phyloP scores from a whole-genome alignment of 345 rosid species.

The Aegle marmelos region DNA sequence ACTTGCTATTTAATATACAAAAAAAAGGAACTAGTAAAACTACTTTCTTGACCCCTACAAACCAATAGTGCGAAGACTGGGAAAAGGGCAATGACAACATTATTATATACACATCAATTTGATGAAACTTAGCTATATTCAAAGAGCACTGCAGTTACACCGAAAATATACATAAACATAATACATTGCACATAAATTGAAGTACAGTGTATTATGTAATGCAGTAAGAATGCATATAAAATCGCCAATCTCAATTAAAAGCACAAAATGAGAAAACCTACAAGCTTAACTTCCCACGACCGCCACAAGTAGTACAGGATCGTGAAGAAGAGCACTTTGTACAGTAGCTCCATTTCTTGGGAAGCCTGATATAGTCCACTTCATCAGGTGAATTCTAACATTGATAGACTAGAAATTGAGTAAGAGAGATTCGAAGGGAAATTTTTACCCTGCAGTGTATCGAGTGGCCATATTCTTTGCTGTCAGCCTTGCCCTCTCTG shows the following conservation, averaged over 20 bases:
- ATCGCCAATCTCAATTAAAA: background rate
- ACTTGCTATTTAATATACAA: too few relatives aligned
- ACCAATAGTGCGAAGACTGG: too few relatives aligned
- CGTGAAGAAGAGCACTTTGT: conserved; percentile 83
- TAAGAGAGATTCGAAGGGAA: background rate
- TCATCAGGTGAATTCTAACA: conserved; percentile 7
- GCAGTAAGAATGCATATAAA: background rate
- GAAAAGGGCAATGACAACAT: background rate
- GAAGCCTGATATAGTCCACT: conserved; percentile 55
- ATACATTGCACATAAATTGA: background rate
- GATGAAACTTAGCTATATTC: background rate
- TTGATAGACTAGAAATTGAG: background rate
- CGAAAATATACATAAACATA: background rate
- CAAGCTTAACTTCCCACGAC: conserved; percentile 62
- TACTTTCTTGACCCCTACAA: too few relatives aligned
- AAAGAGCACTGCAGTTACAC: background rate
- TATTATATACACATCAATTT: background rate
- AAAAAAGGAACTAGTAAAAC: too few relatives aligned
- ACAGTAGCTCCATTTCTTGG: conserved; percentile 98
- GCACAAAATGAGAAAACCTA: conserved; percentile 21
- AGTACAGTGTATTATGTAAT: background rate
- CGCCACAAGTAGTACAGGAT: conserved; percentile 66
- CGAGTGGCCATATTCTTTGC: conserved; percentile 86
- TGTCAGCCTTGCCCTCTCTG: conserved; percentile 71
- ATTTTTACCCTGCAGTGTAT: conserved; percentile 87